These are phyloP conservation scores for Gaultheria prostrata DNA, from an alignment of 148 eudicot genomes.

Conservation along the genomic window DNA sequence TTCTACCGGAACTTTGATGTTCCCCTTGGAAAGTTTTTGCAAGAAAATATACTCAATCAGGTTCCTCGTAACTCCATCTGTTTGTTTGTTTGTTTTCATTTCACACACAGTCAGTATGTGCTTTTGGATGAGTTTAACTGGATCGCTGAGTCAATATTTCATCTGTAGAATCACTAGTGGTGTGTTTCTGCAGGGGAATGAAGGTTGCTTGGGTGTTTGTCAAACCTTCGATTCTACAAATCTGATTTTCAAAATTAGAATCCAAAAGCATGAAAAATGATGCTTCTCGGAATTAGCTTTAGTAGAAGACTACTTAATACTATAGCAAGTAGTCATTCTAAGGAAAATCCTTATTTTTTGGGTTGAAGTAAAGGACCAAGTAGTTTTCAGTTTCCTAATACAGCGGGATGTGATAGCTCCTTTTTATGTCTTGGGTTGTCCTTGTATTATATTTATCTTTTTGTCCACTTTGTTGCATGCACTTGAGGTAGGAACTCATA, in stretches of 20 bases:
- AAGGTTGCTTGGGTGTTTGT: background rate
- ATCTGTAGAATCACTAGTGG: background rate
- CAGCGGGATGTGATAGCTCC: background rate
- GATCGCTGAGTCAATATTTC: background rate
- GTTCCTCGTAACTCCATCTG: conserved; percentile 29
- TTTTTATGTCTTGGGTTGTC: background rate
- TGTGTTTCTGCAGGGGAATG: background rate
- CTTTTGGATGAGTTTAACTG: conserved; percentile 10
- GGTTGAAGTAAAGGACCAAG: background rate
- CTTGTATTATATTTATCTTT: background rate
- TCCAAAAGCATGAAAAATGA: background rate
- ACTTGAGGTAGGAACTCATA: conserved; percentile 14
- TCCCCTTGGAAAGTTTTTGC: conserved; percentile 81
- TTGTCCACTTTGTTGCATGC: background rate
- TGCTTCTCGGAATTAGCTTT: background rate
- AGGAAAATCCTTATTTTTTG: background rate
- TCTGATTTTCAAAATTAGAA: background rate
- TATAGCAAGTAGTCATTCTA: background rate
- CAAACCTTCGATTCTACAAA: background rate
- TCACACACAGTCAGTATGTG: background rate
- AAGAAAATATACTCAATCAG: conserved; percentile 81
- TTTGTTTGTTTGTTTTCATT: conserved; percentile 4
- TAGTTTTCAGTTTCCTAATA: background rate
- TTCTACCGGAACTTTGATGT: conserved; percentile 87
- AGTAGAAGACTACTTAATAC: background rate